Evolutionary conservation across 257 asterid species (phyloP).

Genomic region (Petrea volubilis): DNA sequence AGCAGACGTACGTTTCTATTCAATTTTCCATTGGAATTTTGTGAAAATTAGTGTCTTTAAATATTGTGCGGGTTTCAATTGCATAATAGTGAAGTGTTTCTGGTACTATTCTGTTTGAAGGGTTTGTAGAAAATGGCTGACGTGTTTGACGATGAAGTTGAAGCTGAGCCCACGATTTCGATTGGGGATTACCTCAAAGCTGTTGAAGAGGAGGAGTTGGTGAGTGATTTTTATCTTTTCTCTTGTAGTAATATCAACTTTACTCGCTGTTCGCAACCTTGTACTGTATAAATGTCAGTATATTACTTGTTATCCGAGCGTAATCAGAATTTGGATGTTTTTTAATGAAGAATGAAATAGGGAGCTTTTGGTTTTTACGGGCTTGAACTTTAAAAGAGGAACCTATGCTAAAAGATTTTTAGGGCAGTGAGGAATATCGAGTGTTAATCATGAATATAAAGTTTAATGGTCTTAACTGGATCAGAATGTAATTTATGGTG

Average conservation of each 20-base stretch:
- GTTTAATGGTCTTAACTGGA: neutral
- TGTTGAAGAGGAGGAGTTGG: slow-evolving; percentile 85
- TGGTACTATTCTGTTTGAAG: neutral
- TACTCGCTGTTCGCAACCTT: neutral
- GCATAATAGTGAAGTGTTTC: neutral
- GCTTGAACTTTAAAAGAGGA: neutral
- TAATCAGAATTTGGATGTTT: neutral
- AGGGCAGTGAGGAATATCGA: neutral
- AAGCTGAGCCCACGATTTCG: slow-evolving; percentile 69
- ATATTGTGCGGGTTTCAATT: neutral
- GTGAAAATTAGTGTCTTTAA: neutral
- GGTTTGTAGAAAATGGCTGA: slow-evolving; percentile 56
- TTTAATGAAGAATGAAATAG: neutral
- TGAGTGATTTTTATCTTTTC: slow-evolving; percentile 15
- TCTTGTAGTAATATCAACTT: neutral
- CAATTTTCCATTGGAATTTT: neutral
- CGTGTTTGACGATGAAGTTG: slow-evolving; percentile 64
- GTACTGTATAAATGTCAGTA: neutral
- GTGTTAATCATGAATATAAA: neutral
- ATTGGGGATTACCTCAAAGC: slow-evolving; percentile 70
- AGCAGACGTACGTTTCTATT: neutral
- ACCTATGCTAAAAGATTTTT: neutral
- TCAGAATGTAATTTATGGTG: neutral
- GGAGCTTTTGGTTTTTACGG: neutral
- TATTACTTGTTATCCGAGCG: neutral